These are phyloP conservation scores for Acer saccharum DNA, from an alignment of 345 rosid species.

Conservation along the genomic window DNA sequence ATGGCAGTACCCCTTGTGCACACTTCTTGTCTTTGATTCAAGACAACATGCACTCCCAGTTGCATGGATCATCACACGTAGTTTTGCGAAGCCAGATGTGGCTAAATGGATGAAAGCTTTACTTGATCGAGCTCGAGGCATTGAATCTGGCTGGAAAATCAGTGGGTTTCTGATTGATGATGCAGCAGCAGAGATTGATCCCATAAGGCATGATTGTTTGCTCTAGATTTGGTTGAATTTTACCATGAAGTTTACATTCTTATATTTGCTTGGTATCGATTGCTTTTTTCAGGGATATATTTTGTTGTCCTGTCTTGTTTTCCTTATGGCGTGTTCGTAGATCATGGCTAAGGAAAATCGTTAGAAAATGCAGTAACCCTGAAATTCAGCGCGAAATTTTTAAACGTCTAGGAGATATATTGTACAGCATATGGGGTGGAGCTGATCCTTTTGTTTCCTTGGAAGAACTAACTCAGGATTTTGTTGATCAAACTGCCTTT, in stretches of 20 bases:
- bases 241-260: constrained; percentile 1
- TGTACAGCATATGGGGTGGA: constrained; percentile 69
- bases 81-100: constrained; percentile 81
- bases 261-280: constrained; percentile 19
- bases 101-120: constrained; percentile 88
- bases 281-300: constrained; percentile 64
- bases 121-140: constrained; percentile 54
- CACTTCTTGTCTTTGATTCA: constrained; percentile 90
- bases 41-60: constrained; percentile 94
- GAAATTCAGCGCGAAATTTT: constrained; percentile 80
- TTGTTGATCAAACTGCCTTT: constrained; percentile 79
- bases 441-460: constrained; percentile 51
- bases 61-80: constrained; percentile 88
- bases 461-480: constrained; percentile 70
- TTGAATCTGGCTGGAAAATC: constrained; percentile 75
- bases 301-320: constrained; percentile 76
- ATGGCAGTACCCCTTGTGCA: constrained; percentile 82
- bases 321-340: constrained; percentile 93
- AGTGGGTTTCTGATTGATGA: constrained; percentile 84
- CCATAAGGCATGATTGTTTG: constrained; percentile 57
- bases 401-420: constrained; percentile 71
- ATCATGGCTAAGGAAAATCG: constrained; percentile 87
- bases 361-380: constrained; percentile 65
- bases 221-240: constrained; percentile 9
- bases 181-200: constrained; percentile 86